Percentiles rank a stretch among this genome's conserved stretches.
phyloP scores from a whole-genome alignment of 768 basidiomycete genomes.

The Suillus decipiens region DNA sequence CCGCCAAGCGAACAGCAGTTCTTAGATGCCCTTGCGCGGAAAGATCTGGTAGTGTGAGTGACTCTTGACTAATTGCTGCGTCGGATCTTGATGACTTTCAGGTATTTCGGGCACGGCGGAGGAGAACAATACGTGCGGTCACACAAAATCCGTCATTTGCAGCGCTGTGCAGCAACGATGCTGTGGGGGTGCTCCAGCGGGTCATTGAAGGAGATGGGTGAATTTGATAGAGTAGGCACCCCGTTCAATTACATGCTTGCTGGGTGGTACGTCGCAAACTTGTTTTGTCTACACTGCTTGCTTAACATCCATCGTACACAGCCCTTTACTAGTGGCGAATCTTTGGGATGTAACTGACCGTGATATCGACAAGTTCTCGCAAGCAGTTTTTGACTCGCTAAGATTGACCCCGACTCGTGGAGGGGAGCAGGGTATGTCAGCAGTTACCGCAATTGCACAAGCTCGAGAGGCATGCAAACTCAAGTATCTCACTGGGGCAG shows the following conservation, averaged over 20 bases:
- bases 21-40: conserved; percentile 62
- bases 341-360: conserved; percentile 98
- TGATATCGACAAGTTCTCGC: conserved; percentile 93
- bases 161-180: conserved; percentile 91
- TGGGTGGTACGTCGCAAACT: conserved; percentile 71
- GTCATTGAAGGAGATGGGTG: conserved; percentile 83
- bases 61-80: background rate
- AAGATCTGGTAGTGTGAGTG: conserved; percentile 90
- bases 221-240: conserved; percentile 90
- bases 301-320: conserved; percentile 30
- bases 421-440: conserved; percentile 38
- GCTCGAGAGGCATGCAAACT: conserved; percentile 85
- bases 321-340: conserved; percentile 91
- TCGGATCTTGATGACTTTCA: conserved; percentile 33
- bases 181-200: conserved; percentile 99
- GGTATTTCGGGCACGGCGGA: conserved; percentile 97
- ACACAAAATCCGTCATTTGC: conserved; percentile 78
- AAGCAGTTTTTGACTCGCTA: conserved; percentile 77
- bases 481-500: conserved; percentile 92
- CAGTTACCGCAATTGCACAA: conserved; percentile 77
- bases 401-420: conserved; percentile 41
- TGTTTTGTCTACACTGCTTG: background rate
- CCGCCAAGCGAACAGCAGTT: conserved; percentile 86
- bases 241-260: conserved; percentile 96
- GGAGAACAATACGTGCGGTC: conserved; percentile 93